Percentiles rank a stretch among this genome's conserved stretches.
phyloP scores from a whole-genome alignment of 805 yeast species.

The Ogataea wickerhamii region DNA sequence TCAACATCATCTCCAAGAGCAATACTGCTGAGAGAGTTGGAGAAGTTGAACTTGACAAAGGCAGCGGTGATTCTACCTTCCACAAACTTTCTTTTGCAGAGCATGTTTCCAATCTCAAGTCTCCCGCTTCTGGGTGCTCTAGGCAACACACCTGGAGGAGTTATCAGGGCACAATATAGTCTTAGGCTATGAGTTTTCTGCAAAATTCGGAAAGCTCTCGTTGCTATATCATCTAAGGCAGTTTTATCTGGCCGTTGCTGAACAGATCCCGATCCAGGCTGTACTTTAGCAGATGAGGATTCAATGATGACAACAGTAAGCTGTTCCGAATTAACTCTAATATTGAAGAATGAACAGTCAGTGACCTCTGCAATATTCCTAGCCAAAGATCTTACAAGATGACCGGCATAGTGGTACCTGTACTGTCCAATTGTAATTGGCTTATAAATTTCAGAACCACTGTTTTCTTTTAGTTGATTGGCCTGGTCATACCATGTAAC shows the following conservation, averaged over 20 bases:
- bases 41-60: slow-evolving; percentile 74
- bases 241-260: slow-evolving; percentile 29
- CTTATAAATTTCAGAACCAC: slow-evolving; percentile 10
- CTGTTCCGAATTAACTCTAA: slow-evolving; percentile 72
- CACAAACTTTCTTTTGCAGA: slow-evolving; percentile 69
- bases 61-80: slow-evolving; percentile 78
- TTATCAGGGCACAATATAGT: slow-evolving; percentile 75
- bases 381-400: slow-evolving; percentile 79
- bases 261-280: slow-evolving; percentile 3
- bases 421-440: slow-evolving; percentile 21
- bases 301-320: slow-evolving; percentile 85
- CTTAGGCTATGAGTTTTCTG: slow-evolving; percentile 66
- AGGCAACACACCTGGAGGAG: slow-evolving; percentile 79
- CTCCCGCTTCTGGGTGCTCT: slow-evolving; percentile 82
- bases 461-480: slow-evolving; percentile 14
- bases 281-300: slow-evolving; percentile 24
- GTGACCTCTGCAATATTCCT: slow-evolving; percentile 74
- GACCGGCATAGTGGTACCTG: slow-evolving; percentile 81
- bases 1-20: slow-evolving; percentile 71
- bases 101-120: slow-evolving; percentile 87
- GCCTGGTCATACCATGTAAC: slow-evolving; percentile 62
- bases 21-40: slow-evolving; percentile 57
- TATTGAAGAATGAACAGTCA: slow-evolving; percentile 91
- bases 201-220: slow-evolving; percentile 42
- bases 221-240: slow-evolving; percentile 47